Evolutionary conservation across 768 basidiomycete genomes (phyloP), one percentile per base, ranked within the genome.

Genomic region (Rhodocollybia butyracea): DNA sequence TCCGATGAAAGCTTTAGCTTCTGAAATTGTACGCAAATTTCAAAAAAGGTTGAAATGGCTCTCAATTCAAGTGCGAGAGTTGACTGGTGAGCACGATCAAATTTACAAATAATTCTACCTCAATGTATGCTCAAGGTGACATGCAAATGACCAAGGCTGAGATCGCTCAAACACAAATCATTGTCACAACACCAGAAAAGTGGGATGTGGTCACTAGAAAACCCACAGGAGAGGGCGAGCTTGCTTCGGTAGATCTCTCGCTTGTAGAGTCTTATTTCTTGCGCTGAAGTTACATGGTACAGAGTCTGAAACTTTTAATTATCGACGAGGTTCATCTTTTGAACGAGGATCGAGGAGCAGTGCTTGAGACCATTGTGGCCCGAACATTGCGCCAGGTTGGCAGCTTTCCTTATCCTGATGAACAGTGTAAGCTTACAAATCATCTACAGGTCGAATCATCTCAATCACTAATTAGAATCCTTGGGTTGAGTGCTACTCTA

Each of bases 161-260:
- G 72, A 94, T 99, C 57, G 88, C 89, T 1, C 85, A 89, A 69
- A 98, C 97, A 10, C 96, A 98, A 66, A 88, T 99, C 42, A 98
- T 99, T 56, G 94, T 99, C 6, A 99, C 97, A 2, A 99, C 97
- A 1, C 97, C 97, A 0, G 97, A 99, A 68, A 99, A 99, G 69
- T 99, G 97, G 97, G 97, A 98, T 61, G 97, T 99, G 0, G 97
- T 99, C 2, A 99, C 97, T 8, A 77, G 97, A 58, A 98, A 97
- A 67, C 94, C 96, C 1, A 94, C 90, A 1, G 94, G 95, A 7
- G 97, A 98, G 73, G 96, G 94, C 12, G 95, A 98, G 67, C 75
- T 98, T n/a, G 91, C 91, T 31, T 88, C 92, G 48, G 95, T 95
- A 59, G 54, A 88, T 68, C 41, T 19, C 54, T 32, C 12, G 13